Evolutionary conservation across 805 yeast species (phyloP).

Genomic region (Komagataella kurtzmanii): DNA sequence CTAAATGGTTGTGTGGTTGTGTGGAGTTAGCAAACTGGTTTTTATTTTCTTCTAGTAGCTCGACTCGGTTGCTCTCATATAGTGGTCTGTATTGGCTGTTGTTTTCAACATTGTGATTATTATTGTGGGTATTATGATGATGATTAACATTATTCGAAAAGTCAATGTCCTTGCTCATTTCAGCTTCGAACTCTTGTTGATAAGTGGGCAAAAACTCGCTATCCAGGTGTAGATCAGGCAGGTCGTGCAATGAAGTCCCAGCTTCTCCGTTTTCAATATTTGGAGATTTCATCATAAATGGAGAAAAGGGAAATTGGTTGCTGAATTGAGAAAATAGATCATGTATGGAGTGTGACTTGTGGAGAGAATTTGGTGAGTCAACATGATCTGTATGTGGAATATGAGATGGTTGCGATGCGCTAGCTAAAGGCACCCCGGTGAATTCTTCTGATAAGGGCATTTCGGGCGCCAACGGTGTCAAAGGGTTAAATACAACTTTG

Average conservation of each 20-base stretch:
- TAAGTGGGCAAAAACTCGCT: background rate
- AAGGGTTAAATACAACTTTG: constrained; percentile 14
- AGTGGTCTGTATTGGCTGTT: background rate
- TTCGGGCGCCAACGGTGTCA: constrained; percentile 5
- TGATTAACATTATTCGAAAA: background rate
- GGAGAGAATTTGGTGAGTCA: background rate
- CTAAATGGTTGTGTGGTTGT: background rate
- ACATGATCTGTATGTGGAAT: background rate
- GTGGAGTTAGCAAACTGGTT: background rate
- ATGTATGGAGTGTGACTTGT: background rate
- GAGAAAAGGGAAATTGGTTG: background rate
- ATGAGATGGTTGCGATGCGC: background rate
- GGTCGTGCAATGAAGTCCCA: background rate
- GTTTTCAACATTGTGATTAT: too few species aligned
- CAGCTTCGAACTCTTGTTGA: background rate
- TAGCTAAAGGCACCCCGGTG: background rate
- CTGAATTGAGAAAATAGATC: background rate
- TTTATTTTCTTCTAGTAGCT: background rate
- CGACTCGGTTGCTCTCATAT: background rate
- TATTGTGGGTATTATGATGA: background rate
- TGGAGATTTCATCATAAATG: background rate
- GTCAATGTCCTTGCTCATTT: background rate
- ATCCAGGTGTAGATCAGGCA: background rate
- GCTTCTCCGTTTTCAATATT: background rate
- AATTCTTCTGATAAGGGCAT: background rate